These are phyloP conservation scores for Camellia lanceoleosa DNA, from an alignment of 148 eudicot genomes.

Conservation along the genomic window DNA sequence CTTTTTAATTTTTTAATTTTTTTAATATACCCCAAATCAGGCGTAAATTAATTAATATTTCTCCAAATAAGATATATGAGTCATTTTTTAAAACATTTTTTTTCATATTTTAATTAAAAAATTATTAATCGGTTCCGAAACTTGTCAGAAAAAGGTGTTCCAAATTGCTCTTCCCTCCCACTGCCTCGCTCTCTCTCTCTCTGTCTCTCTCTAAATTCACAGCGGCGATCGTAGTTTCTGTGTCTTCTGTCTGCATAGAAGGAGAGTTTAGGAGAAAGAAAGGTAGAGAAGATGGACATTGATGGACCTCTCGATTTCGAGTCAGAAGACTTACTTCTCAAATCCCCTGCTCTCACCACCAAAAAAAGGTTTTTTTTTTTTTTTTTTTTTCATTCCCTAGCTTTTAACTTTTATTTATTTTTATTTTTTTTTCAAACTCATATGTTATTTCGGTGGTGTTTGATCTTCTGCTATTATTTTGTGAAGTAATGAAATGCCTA, in stretches of 20 bases:
- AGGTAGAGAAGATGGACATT: conserved; percentile 12
- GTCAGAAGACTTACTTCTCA: conserved; percentile 29
- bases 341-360: conserved; percentile 20
- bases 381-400: neutral
- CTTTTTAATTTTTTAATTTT: too few species aligned
- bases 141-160: conserved; percentile 7
- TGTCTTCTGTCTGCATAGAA: neutral
- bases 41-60: too few species aligned
- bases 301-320: conserved; percentile 51
- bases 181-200: too few species aligned
- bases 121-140: too few species aligned
- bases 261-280: neutral
- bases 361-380: conserved; percentile 45
- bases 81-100: neutral
- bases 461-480: too few species aligned
- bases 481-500: too few species aligned
- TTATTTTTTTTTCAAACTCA: neutral
- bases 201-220: neutral
- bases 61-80: too few species aligned
- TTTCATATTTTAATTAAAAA: too few species aligned
- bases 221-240: neutral
- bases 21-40: too few species aligned
- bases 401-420: neutral
- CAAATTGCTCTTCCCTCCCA: neutral
- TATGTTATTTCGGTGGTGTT: too few species aligned